A percentile compares a stretch with the other conserved stretches of the same genome.
Conservation (phyloP, 805 yeast genomes). For the Starmera quercuum region DNA sequence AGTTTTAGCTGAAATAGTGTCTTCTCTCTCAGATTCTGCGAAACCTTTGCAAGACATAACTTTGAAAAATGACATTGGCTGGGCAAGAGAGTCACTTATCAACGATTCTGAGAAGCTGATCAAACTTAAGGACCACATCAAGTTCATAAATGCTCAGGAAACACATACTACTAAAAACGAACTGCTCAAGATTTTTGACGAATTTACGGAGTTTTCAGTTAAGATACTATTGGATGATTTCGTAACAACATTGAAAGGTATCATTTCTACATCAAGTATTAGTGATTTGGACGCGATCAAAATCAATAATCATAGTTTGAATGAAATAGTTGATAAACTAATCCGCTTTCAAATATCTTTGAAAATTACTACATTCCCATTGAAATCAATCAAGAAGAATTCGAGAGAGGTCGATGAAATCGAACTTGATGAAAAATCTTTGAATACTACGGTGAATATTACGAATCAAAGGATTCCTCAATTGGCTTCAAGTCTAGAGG, state of each 20-base stretch:
- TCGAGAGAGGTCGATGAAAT: conserved; percentile 1
- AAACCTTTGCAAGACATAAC: neutral
- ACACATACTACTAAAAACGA: conserved; percentile 13
- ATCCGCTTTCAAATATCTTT: neutral
- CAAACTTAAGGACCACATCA: conserved; percentile 8
- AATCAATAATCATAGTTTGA: neutral
- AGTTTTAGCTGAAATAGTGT: conserved; percentile 4
- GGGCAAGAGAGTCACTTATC: conserved; percentile 10
- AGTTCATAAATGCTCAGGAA: conserved; percentile 13
- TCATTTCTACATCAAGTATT: neutral
- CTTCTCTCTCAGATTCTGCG: neutral
- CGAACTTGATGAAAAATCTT: no score
- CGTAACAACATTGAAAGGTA: conserved; percentile 4
- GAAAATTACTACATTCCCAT: neutral
- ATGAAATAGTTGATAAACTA: neutral
- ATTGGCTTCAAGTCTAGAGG: no score
- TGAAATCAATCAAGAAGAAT: neutral
- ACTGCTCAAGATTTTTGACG: conserved; percentile 9
- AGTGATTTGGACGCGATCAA: neutral
- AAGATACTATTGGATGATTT: conserved; percentile 11
- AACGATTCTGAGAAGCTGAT: conserved; percentile 7
- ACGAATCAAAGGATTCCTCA: no score
- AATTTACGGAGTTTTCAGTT: conserved; percentile 8
- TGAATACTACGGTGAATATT: no score
- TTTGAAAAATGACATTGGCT: conserved; percentile 10